Evolutionary conservation across 2,329 filamentous ascomycete genomes (phyloP), one percentile per base, ranked within the genome.

Genomic region (Xylariaceae sp.): DNA sequence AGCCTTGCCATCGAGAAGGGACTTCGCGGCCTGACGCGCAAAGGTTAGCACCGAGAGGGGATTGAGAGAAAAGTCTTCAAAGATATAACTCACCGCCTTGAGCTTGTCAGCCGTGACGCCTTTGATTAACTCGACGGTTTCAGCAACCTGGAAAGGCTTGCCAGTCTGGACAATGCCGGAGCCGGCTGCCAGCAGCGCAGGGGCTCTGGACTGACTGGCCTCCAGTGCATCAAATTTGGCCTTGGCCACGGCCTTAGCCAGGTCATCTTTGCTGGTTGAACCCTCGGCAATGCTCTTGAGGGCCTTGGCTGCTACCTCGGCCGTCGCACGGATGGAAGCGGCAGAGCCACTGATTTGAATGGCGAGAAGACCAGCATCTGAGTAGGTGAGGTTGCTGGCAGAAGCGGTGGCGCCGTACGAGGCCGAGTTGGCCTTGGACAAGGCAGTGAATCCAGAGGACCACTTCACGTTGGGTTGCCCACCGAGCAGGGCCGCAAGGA

Each of bases 391-490:
- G 62, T 94, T 92, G 67, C 85, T 81, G 60, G 92, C 89, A 39
- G 82, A 79, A 67, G 90, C 82, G 50, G 78, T 80, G 60, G 88
- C 83, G 62, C 84, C 83, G 39, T 85, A 79, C 67, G 83, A 77
- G 45, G 80, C 79, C 59, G 85, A 79, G 54, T 85, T 81, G 58
- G 86, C 87, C 79, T 96, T 91, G 69, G 88, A 81, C 57, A 99
- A 83, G 59, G 96, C 80, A 56, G 89, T 92, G 81, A 96, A 97
- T 66, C 94, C 94, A 60, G 89, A 77, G 50, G 89, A 86, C 92
- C 92, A 99, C 80, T 97, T 99, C 79, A 97, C 91, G 73, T 78
- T 87, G 52, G 91, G 88, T 74, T 95, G 77, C 59, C 92, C 94
- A 69, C 94, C 94, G 50, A 99, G 87, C 26, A 99, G 85, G 61